Percentiles rank a stretch among this genome's conserved stretches.
Evolutionary conservation across 2,329 filamentous ascomycete species (phyloP).

Genomic region (Ophiostoma himal-ulmi): DNA sequence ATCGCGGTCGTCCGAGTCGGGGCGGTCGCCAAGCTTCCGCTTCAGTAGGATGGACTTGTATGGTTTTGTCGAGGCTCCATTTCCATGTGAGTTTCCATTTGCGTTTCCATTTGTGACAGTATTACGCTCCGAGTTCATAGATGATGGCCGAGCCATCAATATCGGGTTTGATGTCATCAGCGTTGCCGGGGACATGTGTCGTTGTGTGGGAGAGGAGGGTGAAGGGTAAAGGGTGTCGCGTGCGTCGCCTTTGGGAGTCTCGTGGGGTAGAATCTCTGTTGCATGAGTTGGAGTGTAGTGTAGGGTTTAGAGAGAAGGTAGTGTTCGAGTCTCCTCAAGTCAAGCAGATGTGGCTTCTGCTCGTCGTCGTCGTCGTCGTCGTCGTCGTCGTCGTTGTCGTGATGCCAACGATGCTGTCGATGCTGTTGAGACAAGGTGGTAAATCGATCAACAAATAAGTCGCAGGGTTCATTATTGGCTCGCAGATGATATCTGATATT

Average conservation of each 20-base stretch:
- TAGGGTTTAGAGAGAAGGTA: not conserved
- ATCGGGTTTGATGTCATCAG: slow-evolving; percentile 21
- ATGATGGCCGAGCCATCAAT: slow-evolving; percentile 10
- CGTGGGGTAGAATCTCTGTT: not conserved
- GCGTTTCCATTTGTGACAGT: not conserved
- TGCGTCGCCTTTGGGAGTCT: not conserved
- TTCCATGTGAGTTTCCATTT: not conserved
- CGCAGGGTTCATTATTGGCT: not conserved
- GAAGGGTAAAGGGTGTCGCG: not conserved
- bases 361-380: not conserved
- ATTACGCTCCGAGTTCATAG: not conserved
- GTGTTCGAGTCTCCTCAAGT: not conserved
- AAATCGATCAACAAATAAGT: not conserved
- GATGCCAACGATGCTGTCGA: not conserved
- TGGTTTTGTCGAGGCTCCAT: slow-evolving; percentile 2
- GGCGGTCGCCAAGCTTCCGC: slow-evolving; percentile 21
- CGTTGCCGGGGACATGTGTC: slow-evolving; percentile 6
- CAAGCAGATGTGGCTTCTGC: not conserved
- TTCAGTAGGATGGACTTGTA: slow-evolving; percentile 26
- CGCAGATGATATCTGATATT: not conserved
- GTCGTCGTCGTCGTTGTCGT: not conserved
- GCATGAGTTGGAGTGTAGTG: not conserved
- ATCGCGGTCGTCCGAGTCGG: slow-evolving; percentile 14
- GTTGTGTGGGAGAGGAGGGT: not conserved
- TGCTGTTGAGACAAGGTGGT: slow-evolving; percentile 6